These are phyloP conservation scores for Penicillium roqueforti DNA, from an alignment of 495 filamentous ascomycete genomes.

Conservation along the genomic window DNA sequence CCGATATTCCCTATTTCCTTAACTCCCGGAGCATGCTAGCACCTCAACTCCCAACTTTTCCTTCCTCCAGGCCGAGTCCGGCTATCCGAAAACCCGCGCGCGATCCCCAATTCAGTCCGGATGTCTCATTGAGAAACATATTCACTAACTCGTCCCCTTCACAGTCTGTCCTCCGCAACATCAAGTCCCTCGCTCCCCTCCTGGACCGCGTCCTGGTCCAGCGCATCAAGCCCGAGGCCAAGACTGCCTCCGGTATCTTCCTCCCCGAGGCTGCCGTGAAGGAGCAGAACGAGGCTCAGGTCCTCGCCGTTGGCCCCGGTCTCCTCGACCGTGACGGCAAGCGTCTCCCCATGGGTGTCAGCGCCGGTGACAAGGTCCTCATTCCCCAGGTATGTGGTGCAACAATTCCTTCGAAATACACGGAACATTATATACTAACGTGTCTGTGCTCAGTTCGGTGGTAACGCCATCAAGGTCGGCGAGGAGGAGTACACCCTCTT, in stretches of 20 bases:
- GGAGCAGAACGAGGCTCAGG: constrained; percentile 95
- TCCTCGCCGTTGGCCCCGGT: constrained; percentile 92
- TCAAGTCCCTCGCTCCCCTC: constrained; percentile 93
- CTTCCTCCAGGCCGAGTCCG: constrained; percentile 6
- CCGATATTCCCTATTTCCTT: background rate
- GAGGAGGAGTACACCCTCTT: constrained; percentile 95
- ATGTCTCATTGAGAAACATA: no score
- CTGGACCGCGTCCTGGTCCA: constrained; percentile 98
- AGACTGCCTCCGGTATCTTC: constrained; percentile 94
- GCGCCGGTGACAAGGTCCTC: constrained; percentile 84
- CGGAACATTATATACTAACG: constrained; percentile 6
- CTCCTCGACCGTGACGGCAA: constrained; percentile 81
- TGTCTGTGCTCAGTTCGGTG: constrained; percentile 68
- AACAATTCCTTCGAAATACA: background rate
- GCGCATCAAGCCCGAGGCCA: constrained; percentile 93
- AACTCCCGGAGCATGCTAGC: background rate
- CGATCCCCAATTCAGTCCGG: background rate
- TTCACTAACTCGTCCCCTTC: constrained; percentile 1
- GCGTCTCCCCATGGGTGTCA: constrained; percentile 74
- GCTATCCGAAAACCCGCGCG: constrained; percentile 2
- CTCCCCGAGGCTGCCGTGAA: constrained; percentile 95
- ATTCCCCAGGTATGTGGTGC: constrained; percentile 79
- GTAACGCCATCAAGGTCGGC: constrained; percentile 92
- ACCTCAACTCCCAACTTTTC: constrained; percentile 8
- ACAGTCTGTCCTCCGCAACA: constrained; percentile 74